Conservation (phyloP, 345 rosid species). For the Leavenworthia alabamica region DNA sequence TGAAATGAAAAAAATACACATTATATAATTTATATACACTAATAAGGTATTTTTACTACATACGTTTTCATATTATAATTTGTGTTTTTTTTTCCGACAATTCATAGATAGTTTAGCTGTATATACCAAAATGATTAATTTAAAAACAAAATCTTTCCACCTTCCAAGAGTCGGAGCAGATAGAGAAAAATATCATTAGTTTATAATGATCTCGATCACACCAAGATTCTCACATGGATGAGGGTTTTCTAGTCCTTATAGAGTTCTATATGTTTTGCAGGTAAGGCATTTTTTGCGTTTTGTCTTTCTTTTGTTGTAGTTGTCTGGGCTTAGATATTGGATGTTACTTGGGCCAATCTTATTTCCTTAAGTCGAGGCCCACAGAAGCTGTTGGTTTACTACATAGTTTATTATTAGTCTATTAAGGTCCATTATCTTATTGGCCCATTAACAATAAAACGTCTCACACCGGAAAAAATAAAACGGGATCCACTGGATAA, state of each 20-base stretch:
- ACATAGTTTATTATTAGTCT: background rate
- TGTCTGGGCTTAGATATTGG: too few relatives aligned
- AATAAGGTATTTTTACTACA: background rate
- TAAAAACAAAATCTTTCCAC: background rate
- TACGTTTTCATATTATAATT: background rate
- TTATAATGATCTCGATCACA: background rate
- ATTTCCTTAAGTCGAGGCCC: too few relatives aligned
- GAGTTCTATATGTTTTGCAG: too few relatives aligned
- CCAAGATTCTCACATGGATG: background rate
- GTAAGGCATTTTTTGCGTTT: too few relatives aligned
- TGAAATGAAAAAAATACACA: background rate
- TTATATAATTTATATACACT: background rate
- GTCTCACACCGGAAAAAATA: background rate
- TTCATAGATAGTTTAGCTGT: background rate
- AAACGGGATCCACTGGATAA: constrained; percentile 10
- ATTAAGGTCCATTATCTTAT: background rate
- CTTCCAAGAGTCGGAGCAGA: background rate
- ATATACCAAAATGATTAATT: too few relatives aligned
- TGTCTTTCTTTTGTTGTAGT: too few relatives aligned
- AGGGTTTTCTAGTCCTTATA: too few relatives aligned
- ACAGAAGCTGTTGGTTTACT: too few relatives aligned
- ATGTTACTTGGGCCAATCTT: too few relatives aligned
- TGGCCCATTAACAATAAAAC: constrained; percentile 1
- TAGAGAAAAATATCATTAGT: background rate
- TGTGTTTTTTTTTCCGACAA: background rate